These are phyloP conservation scores for Geranomyces variabilis DNA, from an alignment of 192 early-diverging fungal genomes.

Conservation along the genomic window DNA sequence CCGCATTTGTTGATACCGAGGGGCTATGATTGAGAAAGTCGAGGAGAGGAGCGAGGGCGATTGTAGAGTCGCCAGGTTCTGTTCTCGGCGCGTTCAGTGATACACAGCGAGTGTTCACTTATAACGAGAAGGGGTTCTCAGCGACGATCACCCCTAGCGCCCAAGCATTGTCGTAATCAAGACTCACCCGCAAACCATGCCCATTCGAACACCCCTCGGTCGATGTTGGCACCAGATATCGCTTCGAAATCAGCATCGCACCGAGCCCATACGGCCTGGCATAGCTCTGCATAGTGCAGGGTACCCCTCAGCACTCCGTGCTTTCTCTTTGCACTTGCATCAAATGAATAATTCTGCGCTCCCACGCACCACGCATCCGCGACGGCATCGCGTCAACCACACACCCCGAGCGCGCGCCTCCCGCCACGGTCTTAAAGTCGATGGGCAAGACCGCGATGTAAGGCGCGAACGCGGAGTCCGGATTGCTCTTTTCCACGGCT, in stretches of 20 bases:
- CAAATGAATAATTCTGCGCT: no score
- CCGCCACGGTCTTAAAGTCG: neutral
- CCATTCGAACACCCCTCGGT: neutral
- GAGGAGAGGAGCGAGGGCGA: conserved; percentile 10
- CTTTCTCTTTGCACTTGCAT: no score
- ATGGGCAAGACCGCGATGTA: conserved; percentile 2
- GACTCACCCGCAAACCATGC: neutral
- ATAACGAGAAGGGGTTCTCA: neutral
- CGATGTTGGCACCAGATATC: neutral
- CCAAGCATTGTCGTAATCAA: no score
- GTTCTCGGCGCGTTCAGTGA: conserved; percentile 4
- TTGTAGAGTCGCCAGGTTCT: neutral
- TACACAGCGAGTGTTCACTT: conserved; percentile 20
- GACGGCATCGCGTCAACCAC: neutral
- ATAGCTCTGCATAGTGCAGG: neutral
- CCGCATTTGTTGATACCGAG: neutral
- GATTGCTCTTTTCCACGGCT: neutral
- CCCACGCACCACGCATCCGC: neutral
- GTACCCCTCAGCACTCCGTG: no score
- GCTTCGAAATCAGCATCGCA: neutral
- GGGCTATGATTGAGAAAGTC: conserved; percentile 6
- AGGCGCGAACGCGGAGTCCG: neutral
- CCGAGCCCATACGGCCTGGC: neutral
- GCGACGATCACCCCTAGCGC: neutral
- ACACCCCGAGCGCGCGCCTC: neutral